phyloP scores from a whole-genome alignment of 345 rosid species.

The Leavenworthia alabamica region DNA sequence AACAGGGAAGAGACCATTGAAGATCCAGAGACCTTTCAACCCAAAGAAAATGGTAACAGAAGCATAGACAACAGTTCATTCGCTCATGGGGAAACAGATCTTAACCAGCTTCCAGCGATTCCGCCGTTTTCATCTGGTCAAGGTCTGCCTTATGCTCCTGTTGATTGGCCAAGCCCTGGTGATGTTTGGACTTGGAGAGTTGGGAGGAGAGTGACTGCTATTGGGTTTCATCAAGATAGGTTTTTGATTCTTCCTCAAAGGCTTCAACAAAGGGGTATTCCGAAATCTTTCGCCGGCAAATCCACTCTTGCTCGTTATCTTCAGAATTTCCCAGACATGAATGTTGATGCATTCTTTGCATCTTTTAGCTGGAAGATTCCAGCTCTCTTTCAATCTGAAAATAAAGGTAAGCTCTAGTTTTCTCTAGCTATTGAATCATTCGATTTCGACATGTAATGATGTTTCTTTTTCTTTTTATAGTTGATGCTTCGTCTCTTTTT shows the following conservation, averaged over 20 bases:
- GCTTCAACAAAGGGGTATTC: conserved; percentile 23
- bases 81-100: conserved; percentile 27
- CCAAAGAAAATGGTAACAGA: conserved; percentile 28
- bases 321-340: conserved; percentile 44
- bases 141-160: conserved; percentile 30
- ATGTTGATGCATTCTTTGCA: conserved; percentile 52
- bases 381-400: conserved; percentile 31
- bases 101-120: conserved; percentile 29
- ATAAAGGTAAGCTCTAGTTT: conserved; percentile 34
- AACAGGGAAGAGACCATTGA: conserved; percentile 14
- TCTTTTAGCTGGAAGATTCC: conserved; percentile 88
- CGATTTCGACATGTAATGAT: neutral
- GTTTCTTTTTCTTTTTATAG: conserved; percentile 1
- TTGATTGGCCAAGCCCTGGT: conserved; percentile 32
- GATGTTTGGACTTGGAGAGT: conserved; percentile 59
- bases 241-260: conserved; percentile 52
- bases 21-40: conserved; percentile 3
- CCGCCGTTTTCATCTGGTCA: conserved; percentile 24
- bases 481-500: conserved; percentile 31
- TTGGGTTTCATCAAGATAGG: conserved; percentile 60
- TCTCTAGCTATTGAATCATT: neutral
- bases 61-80: conserved; percentile 18
- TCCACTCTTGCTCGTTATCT: conserved; percentile 46
- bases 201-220: conserved; percentile 53
- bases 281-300: conserved; percentile 56